Evolutionary conservation across 2,329 filamentous ascomycete genomes (phyloP).

Genomic region (Epichloe scottii): DNA sequence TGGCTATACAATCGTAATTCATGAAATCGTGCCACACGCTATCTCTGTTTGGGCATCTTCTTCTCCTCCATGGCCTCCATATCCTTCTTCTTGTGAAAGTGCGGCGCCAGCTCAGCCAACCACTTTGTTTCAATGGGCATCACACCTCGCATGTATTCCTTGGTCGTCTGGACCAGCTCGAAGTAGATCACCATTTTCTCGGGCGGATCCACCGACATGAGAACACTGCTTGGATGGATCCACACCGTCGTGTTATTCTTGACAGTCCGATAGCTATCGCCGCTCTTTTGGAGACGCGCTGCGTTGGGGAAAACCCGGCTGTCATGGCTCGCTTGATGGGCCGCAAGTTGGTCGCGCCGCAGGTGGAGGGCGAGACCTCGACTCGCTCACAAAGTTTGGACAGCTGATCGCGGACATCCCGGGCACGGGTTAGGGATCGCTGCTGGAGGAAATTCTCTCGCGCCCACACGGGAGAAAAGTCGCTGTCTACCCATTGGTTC

Average conservation of each 20-base stretch:
- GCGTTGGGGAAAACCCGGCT: slow-evolving; percentile 92
- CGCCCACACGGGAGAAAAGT: slow-evolving; percentile 78
- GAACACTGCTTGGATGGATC: slow-evolving; percentile 76
- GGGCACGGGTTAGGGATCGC: slow-evolving; percentile 72
- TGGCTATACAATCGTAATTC: background rate
- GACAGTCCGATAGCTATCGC: slow-evolving; percentile 80
- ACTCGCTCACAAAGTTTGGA: slow-evolving; percentile 87
- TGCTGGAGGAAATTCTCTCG: slow-evolving; percentile 92
- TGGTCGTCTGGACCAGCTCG: slow-evolving; percentile 68
- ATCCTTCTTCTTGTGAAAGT: slow-evolving; percentile 89
- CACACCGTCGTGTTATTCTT: slow-evolving; percentile 84
- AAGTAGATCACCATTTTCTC: slow-evolving; percentile 78
- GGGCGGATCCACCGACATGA: slow-evolving; percentile 66
- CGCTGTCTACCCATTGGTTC: slow-evolving; percentile 89
- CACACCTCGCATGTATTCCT: slow-evolving; percentile 85
- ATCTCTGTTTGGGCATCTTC: slow-evolving; percentile 36
- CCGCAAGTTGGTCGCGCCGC: slow-evolving; percentile 54
- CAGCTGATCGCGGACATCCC: slow-evolving; percentile 87
- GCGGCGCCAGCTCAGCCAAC: slow-evolving; percentile 81
- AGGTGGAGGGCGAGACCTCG: slow-evolving; percentile 61
- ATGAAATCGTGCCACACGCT: slow-evolving; percentile 2
- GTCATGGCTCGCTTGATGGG: slow-evolving; percentile 83
- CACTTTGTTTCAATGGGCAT: slow-evolving; percentile 77
- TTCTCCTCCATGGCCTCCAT: slow-evolving; percentile 70
- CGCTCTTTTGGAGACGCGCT: slow-evolving; percentile 67